Evolutionary conservation across 2,329 filamentous ascomycete species (phyloP).

Genomic region (Ophiostoma perfectum): DNA sequence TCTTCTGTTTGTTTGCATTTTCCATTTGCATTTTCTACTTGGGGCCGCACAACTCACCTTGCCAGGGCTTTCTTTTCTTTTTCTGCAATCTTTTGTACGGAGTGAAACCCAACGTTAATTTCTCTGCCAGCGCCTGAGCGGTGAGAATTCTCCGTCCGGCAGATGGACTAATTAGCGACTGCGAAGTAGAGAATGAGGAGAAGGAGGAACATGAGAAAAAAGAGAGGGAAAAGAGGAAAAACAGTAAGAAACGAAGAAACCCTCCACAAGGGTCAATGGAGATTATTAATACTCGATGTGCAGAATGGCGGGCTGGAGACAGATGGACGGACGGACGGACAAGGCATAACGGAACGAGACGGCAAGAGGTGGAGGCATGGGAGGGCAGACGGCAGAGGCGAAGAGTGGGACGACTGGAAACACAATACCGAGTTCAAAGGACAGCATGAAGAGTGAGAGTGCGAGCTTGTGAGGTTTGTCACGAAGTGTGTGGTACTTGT

Average conservation of each 20-base stretch:
- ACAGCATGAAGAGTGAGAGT: no score
- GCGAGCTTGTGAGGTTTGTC: no score
- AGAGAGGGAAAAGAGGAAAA: neutral
- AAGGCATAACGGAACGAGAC: conserved; percentile 2
- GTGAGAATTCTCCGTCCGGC: conserved; percentile 18
- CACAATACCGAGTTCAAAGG: no score
- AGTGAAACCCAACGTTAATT: neutral
- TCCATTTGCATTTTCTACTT: neutral
- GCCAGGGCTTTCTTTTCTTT: neutral
- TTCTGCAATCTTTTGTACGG: neutral
- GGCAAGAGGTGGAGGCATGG: conserved; percentile 1
- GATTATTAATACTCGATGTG: conserved; percentile 4
- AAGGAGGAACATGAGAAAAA: conserved; percentile 9
- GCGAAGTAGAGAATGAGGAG: neutral
- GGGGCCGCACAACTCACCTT: neutral
- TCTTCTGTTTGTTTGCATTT: no score
- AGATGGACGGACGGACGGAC: no score
- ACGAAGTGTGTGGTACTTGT: no score
- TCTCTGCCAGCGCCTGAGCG: conserved; percentile 5
- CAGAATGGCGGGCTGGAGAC: neutral
- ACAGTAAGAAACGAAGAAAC: neutral
- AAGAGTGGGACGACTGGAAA: neutral
- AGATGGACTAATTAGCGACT: neutral
- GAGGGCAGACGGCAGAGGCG: conserved; percentile 1
- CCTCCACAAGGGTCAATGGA: neutral